Conservation (phyloP, 225 moss, liverwort and hornwort genomes). For the Ulota crispa region DNA sequence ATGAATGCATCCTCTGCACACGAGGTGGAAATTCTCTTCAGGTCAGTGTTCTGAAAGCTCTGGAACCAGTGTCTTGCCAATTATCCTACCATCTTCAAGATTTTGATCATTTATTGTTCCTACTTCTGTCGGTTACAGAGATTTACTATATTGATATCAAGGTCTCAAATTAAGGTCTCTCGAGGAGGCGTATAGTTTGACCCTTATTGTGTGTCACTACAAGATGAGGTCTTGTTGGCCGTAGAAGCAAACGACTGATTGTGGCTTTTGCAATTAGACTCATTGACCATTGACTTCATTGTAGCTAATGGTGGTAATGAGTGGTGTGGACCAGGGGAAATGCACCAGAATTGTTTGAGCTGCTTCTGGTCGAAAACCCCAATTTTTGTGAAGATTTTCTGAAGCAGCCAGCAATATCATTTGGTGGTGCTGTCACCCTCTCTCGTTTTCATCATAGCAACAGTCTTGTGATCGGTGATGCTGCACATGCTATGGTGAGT, state of each 20-base stretch:
- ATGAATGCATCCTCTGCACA: slow-evolving; percentile 35
- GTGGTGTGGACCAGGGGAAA: slow-evolving; percentile 29
- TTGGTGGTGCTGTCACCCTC: slow-evolving; percentile 49
- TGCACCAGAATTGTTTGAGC: slow-evolving; percentile 50
- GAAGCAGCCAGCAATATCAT: slow-evolving; percentile 44
- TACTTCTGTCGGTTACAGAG: neutral
- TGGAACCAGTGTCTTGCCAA: neutral
- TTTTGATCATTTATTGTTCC: neutral
- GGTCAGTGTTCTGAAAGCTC: slow-evolving; percentile 24
- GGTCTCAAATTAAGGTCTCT: neutral
- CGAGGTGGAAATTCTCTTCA: slow-evolving; percentile 47
- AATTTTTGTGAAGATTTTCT: slow-evolving; percentile 48
- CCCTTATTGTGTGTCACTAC: neutral
- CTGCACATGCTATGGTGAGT: slow-evolving; percentile 57
- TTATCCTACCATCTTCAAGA: neutral
- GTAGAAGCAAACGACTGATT: neutral
- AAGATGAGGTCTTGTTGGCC: neutral
- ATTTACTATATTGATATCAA: neutral
- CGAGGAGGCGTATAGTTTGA: neutral
- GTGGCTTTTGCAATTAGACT: neutral
- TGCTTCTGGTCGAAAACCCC: slow-evolving; percentile 43
- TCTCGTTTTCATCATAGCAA: slow-evolving; percentile 52
- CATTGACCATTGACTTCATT: neutral
- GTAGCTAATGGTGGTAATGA: slow-evolving; percentile 1
- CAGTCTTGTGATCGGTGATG: slow-evolving; percentile 48